Evolutionary conservation across 345 rosid species (phyloP).

Genomic region (Streptanthus diversifolius): DNA sequence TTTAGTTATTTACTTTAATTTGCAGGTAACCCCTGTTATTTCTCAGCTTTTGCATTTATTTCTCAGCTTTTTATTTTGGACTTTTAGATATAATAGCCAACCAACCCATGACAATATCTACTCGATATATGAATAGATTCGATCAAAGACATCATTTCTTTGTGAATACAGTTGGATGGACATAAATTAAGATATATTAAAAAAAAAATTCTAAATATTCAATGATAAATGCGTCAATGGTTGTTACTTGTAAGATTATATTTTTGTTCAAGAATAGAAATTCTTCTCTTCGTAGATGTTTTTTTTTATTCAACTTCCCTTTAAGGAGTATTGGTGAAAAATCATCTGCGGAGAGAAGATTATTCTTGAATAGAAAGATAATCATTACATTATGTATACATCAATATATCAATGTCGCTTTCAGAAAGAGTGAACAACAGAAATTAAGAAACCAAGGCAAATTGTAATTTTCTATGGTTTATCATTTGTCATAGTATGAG

Average conservation of each 20-base stretch:
- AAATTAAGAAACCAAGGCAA: not conserved
- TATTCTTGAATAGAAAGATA: too few relatives aligned
- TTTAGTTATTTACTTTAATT: not conserved
- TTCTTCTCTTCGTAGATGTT: not conserved
- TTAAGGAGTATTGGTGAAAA: too few relatives aligned
- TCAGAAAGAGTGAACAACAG: not conserved
- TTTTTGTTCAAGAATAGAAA: not conserved
- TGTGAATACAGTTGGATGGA: not conserved
- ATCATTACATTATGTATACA: too few relatives aligned
- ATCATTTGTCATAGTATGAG: not conserved
- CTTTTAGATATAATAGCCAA: not conserved
- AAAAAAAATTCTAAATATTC: not conserved
- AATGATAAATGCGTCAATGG: slow-evolving; percentile 11
- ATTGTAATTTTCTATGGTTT: not conserved
- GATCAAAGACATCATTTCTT: not conserved
- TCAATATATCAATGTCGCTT: slow-evolving; percentile 18
- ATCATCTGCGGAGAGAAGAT: too few relatives aligned
- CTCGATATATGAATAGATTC: not conserved
- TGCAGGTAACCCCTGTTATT: not conserved
- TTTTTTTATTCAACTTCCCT: not conserved
- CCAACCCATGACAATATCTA: not conserved
- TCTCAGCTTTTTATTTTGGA: not conserved
- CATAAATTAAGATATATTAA: not conserved
- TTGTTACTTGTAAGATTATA: slow-evolving; percentile 13
- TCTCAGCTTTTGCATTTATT: not conserved